Percentiles rank a stretch among this genome's conserved stretches.
Evolutionary conservation across 2,329 filamentous ascomycete species (phyloP).

Genomic region (Cordyceps militaris): DNA sequence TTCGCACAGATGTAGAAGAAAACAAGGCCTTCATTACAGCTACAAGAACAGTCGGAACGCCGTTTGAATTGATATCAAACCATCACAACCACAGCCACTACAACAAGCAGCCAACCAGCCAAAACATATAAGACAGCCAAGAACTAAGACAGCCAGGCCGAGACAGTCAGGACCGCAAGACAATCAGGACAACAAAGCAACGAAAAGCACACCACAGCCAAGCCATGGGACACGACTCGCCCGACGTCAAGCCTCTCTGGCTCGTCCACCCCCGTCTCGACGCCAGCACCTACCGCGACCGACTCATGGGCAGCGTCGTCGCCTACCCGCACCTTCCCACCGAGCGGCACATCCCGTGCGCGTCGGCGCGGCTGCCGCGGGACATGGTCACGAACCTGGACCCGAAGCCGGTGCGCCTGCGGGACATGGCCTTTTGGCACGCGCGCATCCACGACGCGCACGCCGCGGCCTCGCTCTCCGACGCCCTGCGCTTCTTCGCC

Average conservation of each 20-base stretch:
- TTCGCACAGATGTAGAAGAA: too few relatives aligned
- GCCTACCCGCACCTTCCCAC: constrained; percentile 22
- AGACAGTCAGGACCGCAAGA: too few relatives aligned
- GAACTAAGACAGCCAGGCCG: too few relatives aligned
- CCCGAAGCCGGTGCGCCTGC: constrained; percentile 22
- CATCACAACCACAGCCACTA: too few relatives aligned
- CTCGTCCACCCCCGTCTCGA: constrained; percentile 23
- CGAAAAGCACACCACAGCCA: neutral
- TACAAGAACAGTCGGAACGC: too few relatives aligned
- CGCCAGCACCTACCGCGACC: constrained; percentile 23
- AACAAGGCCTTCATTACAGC: too few relatives aligned
- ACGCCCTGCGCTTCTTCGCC: constrained; percentile 22
- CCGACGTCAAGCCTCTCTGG: constrained; percentile 22
- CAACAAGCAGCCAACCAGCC: too few relatives aligned
- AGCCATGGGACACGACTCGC: neutral
- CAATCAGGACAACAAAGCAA: neutral
- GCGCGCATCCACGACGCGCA: constrained; percentile 20
- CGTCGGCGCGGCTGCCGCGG: constrained; percentile 16
- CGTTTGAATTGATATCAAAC: too few relatives aligned
- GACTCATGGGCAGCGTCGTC: constrained; percentile 25
- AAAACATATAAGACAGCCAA: too few relatives aligned
- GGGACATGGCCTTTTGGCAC: constrained; percentile 24
- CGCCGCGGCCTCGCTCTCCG: constrained; percentile 20
- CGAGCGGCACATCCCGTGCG: constrained; percentile 22
- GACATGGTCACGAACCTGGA: constrained; percentile 22